phyloP scores from a whole-genome alignment of 2,329 filamentous ascomycete genomes.

The Aspergillus ochraceoroseus region DNA sequence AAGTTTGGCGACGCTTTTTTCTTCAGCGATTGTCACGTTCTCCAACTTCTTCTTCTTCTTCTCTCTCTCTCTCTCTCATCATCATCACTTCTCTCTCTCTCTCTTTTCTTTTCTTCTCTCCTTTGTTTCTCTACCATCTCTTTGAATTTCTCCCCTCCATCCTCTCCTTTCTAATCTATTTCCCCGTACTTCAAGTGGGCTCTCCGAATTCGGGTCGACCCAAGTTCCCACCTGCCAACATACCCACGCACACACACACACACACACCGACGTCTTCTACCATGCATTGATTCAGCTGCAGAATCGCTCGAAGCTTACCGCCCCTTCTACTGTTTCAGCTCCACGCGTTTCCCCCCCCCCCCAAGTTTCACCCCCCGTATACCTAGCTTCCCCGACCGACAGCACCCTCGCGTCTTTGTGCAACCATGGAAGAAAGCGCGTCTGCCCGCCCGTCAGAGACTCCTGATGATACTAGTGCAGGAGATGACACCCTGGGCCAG shows the following conservation, averaged over 20 bases:
- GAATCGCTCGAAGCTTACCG: constrained; percentile 10
- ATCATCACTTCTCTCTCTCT: constrained; percentile 13
- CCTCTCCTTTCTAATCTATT: constrained; percentile 5
- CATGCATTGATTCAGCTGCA: constrained; percentile 23
- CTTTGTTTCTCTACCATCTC: constrained; percentile 5
- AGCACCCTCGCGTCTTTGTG: constrained; percentile 14
- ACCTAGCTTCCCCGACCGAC: constrained; percentile 1
- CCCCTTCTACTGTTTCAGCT: constrained; percentile 12
- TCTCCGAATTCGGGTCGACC: neutral
- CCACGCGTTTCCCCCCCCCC: constrained; percentile 16
- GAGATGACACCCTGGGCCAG: constrained; percentile 30
- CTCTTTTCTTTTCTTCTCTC: constrained; percentile 9
- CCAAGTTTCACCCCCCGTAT: constrained; percentile 5
- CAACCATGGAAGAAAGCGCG: constrained; percentile 25
- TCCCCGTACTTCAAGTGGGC: constrained; percentile 5
- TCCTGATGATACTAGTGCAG: constrained; percentile 39
- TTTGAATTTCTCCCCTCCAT: constrained; percentile 7
- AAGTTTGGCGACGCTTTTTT: constrained; percentile 14
- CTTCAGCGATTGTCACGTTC: constrained; percentile 13
- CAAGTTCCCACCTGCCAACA: too few relatives aligned
- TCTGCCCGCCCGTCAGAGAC: constrained; percentile 33
- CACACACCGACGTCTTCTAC: neutral
- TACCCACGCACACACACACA: constrained; percentile 1
- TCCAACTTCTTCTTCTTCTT: constrained; percentile 8
- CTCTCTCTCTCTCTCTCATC: constrained; percentile 4